Evolutionary conservation across 2,329 filamentous ascomycete genomes (phyloP).

Genomic region (Ophiostoma piceae): DNA sequence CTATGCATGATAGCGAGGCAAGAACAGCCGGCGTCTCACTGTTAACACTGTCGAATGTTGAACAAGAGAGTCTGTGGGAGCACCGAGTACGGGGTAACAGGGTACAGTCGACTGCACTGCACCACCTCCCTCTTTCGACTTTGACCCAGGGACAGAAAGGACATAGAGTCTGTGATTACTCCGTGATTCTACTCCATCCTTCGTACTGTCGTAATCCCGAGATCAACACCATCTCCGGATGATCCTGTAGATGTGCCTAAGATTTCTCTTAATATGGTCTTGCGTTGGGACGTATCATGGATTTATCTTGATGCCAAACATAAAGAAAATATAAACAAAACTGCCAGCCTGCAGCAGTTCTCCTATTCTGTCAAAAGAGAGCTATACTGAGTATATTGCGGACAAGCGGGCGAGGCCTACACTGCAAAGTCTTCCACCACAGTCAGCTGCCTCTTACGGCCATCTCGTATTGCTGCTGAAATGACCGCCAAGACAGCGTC

Average conservation of each 20-base stretch:
- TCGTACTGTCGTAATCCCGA: background rate
- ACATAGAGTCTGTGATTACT: background rate
- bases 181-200: background rate
- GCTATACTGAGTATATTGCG: no score
- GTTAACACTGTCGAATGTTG: background rate
- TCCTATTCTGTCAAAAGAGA: no score
- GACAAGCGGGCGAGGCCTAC: no score
- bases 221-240: background rate
- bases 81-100: slow-evolving; percentile 10
- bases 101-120: background rate
- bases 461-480: background rate
- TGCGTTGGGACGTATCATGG: background rate
- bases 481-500: background rate
- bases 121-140: background rate
- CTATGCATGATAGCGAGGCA: background rate
- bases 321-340: no score
- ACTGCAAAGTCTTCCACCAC: no score
- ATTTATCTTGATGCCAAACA: no score
- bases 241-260: no score
- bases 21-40: background rate
- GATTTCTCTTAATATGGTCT: background rate
- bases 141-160: background rate
- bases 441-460: background rate
- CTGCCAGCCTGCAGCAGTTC: no score
- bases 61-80: background rate